phyloP scores from a whole-genome alignment of 495 filamentous ascomycete species.

The Xylaria flabelliformis region DNA sequence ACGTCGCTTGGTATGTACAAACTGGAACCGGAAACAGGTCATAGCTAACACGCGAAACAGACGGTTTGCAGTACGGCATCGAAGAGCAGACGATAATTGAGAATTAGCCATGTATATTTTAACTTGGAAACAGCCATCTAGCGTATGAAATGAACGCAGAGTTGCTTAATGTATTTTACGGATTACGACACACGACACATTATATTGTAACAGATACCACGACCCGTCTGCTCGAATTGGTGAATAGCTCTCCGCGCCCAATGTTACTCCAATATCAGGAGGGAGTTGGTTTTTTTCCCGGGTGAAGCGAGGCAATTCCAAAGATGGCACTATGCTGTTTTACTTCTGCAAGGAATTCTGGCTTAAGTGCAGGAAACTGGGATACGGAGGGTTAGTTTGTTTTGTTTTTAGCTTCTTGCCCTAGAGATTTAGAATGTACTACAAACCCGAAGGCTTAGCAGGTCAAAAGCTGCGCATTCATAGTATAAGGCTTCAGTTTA shows the following conservation, averaged over 20 bases:
- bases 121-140: background rate
- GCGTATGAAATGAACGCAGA: conserved; percentile 4
- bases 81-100: conserved; percentile 29
- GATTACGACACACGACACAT: conserved; percentile 22
- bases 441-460: background rate
- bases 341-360: background rate
- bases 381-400: background rate
- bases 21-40: background rate
- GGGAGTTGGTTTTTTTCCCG: background rate
- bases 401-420: no score
- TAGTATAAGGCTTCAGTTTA: background rate
- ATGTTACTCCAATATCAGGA: background rate
- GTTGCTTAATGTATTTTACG: conserved; percentile 13
- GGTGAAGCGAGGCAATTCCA: background rate
- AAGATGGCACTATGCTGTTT: background rate
- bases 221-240: background rate
- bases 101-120: background rate
- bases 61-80: conserved; percentile 32
- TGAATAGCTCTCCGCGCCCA: background rate
- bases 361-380: background rate
- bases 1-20: conserved; percentile 62
- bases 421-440: background rate
- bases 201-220: conserved; percentile 24
- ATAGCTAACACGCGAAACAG: conserved; percentile 32
- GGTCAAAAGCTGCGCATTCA: background rate